These are phyloP conservation scores for Colletotrichum sp. DNA, from an alignment of 2,329 filamentous ascomycete genomes.

Conservation along the genomic window DNA sequence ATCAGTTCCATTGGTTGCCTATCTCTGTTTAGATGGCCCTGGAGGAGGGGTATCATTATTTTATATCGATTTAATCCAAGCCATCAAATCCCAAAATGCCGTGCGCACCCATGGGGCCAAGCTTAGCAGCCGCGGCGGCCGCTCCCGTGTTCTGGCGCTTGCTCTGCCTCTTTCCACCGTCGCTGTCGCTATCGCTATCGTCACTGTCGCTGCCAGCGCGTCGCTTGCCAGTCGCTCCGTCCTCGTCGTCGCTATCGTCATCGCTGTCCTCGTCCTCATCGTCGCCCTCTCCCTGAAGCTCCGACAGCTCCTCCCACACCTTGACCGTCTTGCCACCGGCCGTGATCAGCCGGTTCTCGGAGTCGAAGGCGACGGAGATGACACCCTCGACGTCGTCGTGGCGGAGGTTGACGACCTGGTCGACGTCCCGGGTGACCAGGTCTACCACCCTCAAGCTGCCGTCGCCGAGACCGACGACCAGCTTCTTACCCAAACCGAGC, in stretches of 20 bases:
- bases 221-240: constrained; percentile 51
- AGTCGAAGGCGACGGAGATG: constrained; percentile 82
- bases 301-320: constrained; percentile 86
- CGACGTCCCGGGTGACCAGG: constrained; percentile 74
- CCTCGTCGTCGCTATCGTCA: constrained; percentile 44
- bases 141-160: constrained; percentile 48
- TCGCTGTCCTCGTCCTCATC: constrained; percentile 51
- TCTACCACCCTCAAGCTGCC: constrained; percentile 80
- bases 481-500: constrained; percentile 72
- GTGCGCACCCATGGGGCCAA: constrained; percentile 56
- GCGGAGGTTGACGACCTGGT: constrained; percentile 62
- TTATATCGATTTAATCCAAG: constrained; percentile 39
- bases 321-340: constrained; percentile 87
- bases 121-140: constrained; percentile 44
- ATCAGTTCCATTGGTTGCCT: constrained; percentile 1
- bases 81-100: constrained; percentile 56
- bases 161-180: constrained; percentile 48
- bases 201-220: constrained; percentile 52
- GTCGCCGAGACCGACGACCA: constrained; percentile 83
- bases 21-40: neutral
- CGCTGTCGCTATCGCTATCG: constrained; percentile 49
- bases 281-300: constrained; percentile 56
- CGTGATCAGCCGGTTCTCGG: constrained; percentile 84
- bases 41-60: constrained; percentile 22
- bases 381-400: constrained; percentile 92